These are phyloP conservation scores for Garcia nutans DNA, from an alignment of 345 rosid species.

Conservation along the genomic window DNA sequence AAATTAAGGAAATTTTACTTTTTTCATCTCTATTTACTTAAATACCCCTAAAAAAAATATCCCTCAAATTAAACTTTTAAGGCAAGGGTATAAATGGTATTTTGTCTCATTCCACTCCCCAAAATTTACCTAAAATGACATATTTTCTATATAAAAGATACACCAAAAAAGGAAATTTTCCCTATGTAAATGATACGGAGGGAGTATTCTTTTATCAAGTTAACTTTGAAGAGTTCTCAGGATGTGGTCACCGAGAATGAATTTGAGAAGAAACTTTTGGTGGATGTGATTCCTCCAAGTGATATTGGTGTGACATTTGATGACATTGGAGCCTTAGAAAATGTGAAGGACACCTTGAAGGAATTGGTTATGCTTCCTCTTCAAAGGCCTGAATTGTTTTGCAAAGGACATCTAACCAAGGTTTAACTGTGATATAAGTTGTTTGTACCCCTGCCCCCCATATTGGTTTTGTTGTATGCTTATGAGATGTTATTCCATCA, in stretches of 20 bases:
- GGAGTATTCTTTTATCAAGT: neutral
- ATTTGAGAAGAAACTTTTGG: slow-evolving; percentile 94
- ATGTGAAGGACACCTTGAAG: slow-evolving; percentile 96
- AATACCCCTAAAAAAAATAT: too few species aligned
- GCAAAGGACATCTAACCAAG: slow-evolving; percentile 98
- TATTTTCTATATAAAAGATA: too few species aligned
- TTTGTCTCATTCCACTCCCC: too few species aligned
- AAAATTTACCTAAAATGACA: too few species aligned
- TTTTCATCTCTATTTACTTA: too few species aligned
- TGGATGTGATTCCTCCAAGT: slow-evolving; percentile 93
- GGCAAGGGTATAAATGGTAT: too few species aligned
- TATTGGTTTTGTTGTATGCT: neutral
- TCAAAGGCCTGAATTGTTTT: slow-evolving; percentile 94
- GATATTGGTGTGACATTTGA: slow-evolving; percentile 96
- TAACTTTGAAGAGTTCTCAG: slow-evolving; percentile 36
- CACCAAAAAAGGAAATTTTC: too few species aligned
- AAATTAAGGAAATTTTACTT: too few species aligned
- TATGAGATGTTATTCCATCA: slow-evolving; percentile 2
- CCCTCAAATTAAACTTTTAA: too few species aligned
- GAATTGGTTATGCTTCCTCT: slow-evolving; percentile 99
- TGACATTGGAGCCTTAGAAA: slow-evolving; percentile 95
- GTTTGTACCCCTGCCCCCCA: neutral
- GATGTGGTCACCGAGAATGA: slow-evolving; percentile 98
- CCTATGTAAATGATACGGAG: too few species aligned
- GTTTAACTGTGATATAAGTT: slow-evolving; percentile 33